Base-by-base conservation (phyloP, 495 filamentous ascomycete species). In the Hyphodiscus hymeniophilus region DNA sequence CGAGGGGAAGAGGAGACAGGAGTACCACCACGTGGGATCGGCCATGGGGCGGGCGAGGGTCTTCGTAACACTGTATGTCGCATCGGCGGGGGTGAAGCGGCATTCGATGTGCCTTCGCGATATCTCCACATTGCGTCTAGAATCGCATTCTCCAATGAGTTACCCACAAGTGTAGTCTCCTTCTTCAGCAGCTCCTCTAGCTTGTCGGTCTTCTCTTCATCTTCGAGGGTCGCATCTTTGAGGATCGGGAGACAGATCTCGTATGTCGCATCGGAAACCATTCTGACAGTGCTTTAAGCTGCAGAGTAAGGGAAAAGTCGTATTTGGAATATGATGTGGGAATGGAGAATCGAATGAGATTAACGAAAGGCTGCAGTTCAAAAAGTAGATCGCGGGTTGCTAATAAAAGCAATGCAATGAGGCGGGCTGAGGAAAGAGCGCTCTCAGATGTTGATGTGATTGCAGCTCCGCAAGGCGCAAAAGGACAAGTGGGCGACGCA, bases 181-280 rank as follows among this genome's bases (percentile, higher is more conserved):
- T 80, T 81, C 63, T 80, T 81, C 50, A 97, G 71, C 17, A 94
- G 72, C 53, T 90, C 87, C 62, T 95, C 89, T 42, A 95, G 71
- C 66, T 83, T 89, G 63, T 99, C 94, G 2, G 84, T 86, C 71
- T 89, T 94, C 51, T 97, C 94, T 61, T 99, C 94, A 57, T 97
- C 94, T 53, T 94, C 87, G 20, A 95, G 68, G 44, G 66, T 72
- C 49, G 78, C 66, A 64, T 96, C 86, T 66, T 91, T 81, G 38
- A 99, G 81, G 61, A 96, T 73, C 24, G 87, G 85, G 51, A 94
- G 80, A 61, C 88, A 95, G 51, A 87, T 74, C 60, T 95, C 92
- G 68, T 92, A 91, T 15, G 91, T 77, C 50, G 87, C 83, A 66
- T 99, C 92, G 46, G 89, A 83, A 24, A 94, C 81, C 94, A 97